Conservation (phyloP, 148 eudicot genomes). For the Arctostaphylos glauca region DNA sequence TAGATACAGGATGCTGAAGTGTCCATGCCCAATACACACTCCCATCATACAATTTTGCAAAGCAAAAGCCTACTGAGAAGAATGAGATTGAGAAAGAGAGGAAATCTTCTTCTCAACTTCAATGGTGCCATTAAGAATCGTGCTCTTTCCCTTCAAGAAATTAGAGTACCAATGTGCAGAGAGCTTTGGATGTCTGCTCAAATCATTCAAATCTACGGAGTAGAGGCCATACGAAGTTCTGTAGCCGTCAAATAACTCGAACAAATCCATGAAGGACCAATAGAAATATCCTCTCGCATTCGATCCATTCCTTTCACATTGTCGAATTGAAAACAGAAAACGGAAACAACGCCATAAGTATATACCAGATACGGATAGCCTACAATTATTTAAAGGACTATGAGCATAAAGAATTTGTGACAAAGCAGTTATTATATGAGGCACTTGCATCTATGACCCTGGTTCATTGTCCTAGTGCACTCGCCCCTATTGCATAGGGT, state of each 20-base stretch:
- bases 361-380: neutral
- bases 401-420: too few species aligned
- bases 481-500: too few species aligned
- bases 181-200: slow-evolving; percentile 48
- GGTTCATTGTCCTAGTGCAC: too few species aligned
- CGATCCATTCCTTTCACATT: slow-evolving; percentile 51
- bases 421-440: too few species aligned
- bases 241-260: slow-evolving; percentile 44
- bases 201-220: slow-evolving; percentile 48
- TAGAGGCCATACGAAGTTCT: slow-evolving; percentile 39
- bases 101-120: neutral
- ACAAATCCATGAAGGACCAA: slow-evolving; percentile 68
- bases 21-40: neutral
- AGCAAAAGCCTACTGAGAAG: neutral
- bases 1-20: neutral
- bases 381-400: too few species aligned
- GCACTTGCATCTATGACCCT: too few species aligned
- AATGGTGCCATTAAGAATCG: slow-evolving; percentile 2
- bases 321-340: neutral
- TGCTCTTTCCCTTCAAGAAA: slow-evolving; percentile 42
- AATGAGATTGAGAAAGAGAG: slow-evolving; percentile 1
- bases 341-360: neutral
- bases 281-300: slow-evolving; percentile 62
- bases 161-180: slow-evolving; percentile 64
- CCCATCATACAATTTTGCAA: neutral